Percentiles rank a stretch among this genome's conserved stretches.
phyloP scores from a whole-genome alignment of 2,329 filamentous ascomycete genomes.

The Botrytis hyacinthi region DNA sequence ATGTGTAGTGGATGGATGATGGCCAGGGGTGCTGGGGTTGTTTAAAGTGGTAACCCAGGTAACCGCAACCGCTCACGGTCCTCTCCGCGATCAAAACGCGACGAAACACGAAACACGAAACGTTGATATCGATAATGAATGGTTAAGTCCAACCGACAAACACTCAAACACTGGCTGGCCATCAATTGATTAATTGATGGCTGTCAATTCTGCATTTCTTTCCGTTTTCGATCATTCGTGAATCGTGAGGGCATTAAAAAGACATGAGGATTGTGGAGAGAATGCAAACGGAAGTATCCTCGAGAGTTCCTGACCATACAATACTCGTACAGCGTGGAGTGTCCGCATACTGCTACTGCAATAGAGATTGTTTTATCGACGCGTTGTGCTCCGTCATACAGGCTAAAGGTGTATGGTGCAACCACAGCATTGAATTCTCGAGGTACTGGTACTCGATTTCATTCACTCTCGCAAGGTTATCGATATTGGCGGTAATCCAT shows the following conservation, averaged over 20 bases:
- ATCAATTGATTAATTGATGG: not conserved
- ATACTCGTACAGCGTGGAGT: not conserved
- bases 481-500: not conserved
- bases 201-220: not conserved
- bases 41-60: not conserved
- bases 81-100: not conserved
- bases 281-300: not conserved
- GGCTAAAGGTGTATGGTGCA: not conserved
- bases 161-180: not conserved
- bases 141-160: not conserved
- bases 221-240: not conserved
- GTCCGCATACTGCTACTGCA: slow-evolving; percentile 1
- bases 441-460: not conserved
- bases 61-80: not conserved
- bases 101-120: not conserved
- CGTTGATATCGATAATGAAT: not conserved
- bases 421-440: not conserved
- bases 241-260: not conserved
- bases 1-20: not conserved
- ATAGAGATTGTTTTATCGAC: not conserved
- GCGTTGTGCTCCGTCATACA: not conserved
- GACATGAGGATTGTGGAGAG: not conserved
- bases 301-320: not conserved
- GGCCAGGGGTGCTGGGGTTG: not conserved
- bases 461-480: not conserved